Evolutionary conservation across 768 basidiomycete genomes (phyloP).

Genomic region (Strobilomyces echinocephalus): DNA sequence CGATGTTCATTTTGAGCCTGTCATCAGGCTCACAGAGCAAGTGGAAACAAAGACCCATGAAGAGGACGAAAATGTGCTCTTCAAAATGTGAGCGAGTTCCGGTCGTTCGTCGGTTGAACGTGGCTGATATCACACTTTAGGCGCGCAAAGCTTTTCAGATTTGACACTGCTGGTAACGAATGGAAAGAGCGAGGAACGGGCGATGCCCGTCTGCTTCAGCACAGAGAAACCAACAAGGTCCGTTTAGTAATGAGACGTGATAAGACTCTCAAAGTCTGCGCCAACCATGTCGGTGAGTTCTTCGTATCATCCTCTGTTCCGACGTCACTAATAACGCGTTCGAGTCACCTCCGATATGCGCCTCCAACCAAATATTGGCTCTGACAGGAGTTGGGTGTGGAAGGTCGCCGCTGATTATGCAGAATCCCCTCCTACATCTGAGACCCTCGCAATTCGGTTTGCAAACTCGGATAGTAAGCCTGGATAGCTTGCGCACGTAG

Average conservation of each 20-base stretch:
- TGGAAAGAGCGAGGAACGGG: constrained; percentile 99
- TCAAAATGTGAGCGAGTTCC: constrained; percentile 80
- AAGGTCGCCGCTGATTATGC: constrained; percentile 95
- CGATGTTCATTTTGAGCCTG: constrained; percentile 93
- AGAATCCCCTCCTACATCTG: constrained; percentile 82
- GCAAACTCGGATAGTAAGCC: constrained; percentile 90
- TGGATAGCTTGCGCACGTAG: neutral
- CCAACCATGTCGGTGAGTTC: constrained; percentile 85
- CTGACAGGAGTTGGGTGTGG: constrained; percentile 99
- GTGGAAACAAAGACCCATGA: constrained; percentile 94
- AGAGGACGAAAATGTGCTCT: constrained; percentile 87
- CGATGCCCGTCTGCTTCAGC: constrained; percentile 85
- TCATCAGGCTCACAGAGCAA: constrained; percentile 93
- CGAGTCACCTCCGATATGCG: constrained; percentile 86
- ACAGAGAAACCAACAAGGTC: constrained; percentile 87
- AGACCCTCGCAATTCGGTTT: constrained; percentile 97
- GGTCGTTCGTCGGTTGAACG: neutral
- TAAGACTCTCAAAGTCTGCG: constrained; percentile 99
- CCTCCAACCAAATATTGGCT: constrained; percentile 96
- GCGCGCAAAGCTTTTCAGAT: constrained; percentile 98
- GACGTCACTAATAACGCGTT: constrained; percentile 3
- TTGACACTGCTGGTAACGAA: constrained; percentile 69
- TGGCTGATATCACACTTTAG: constrained; percentile 40
- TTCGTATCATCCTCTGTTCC: neutral
- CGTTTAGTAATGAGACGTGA: constrained; percentile 98